Conservation (phyloP, 2,329 filamentous ascomycete species). For the Tolypocladium pustulatum region DNA sequence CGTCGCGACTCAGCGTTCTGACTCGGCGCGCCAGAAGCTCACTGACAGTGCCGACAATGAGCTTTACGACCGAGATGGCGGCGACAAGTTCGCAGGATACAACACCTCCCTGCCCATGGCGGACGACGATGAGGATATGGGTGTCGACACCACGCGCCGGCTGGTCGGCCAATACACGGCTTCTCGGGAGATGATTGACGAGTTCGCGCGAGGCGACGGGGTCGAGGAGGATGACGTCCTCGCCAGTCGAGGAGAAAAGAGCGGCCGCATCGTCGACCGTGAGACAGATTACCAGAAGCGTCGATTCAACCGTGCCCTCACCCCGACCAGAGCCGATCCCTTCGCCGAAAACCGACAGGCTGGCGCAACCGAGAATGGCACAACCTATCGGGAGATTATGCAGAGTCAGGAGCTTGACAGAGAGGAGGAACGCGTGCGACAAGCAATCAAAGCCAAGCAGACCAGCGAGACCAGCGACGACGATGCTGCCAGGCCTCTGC, state of each 20-base stretch:
- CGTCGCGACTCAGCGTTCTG: conserved; percentile 67
- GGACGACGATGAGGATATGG: conserved; percentile 70
- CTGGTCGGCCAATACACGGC: conserved; percentile 95
- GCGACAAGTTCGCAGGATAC: conserved; percentile 80
- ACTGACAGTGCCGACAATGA: conserved; percentile 82
- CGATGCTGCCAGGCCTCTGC: conserved; percentile 59
- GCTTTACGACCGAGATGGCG: conserved; percentile 70
- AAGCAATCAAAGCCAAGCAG: conserved; percentile 65
- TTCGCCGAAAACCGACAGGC: conserved; percentile 68
- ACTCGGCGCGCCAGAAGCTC: conserved; percentile 85
- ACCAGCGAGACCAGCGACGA: conserved; percentile 47
- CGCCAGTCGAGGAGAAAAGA: conserved; percentile 71
- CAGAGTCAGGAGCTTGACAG: conserved; percentile 79
- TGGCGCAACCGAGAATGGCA: conserved; percentile 57
- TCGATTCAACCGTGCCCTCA: conserved; percentile 78
- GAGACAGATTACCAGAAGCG: conserved; percentile 98
- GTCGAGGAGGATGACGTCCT: conserved; percentile 90
- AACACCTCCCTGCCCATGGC: conserved; percentile 76
- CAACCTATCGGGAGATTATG: conserved; percentile 87
- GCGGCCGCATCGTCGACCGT: conserved; percentile 80
- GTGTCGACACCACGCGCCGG: conserved; percentile 63
- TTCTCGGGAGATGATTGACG: conserved; percentile 81
- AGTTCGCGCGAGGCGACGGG: conserved; percentile 75
- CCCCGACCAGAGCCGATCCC: conserved; percentile 75
- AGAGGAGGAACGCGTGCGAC: conserved; percentile 80